phyloP scores from a whole-genome alignment of 352 stramenopile genomes.

The Phytophthora quininea region DNA sequence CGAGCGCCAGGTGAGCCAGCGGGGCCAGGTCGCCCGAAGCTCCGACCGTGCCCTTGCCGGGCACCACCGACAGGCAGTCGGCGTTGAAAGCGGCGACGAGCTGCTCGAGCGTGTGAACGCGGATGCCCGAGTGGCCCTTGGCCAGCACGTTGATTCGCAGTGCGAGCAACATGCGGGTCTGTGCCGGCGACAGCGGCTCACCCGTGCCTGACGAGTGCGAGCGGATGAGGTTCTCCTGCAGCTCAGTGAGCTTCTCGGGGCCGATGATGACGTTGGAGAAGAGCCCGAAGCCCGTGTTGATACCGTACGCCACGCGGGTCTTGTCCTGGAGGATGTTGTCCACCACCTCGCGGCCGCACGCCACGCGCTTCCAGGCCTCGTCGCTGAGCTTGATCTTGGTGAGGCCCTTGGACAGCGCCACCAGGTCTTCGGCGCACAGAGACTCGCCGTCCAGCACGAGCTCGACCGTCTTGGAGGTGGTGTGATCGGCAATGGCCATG shows the following conservation, averaged over 20 bases:
- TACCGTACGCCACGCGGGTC: slow-evolving; percentile 86
- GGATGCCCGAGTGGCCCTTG: slow-evolving; percentile 89
- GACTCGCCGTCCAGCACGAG: slow-evolving; percentile 74
- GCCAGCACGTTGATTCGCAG: slow-evolving; percentile 90
- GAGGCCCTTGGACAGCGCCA: slow-evolving; percentile 66
- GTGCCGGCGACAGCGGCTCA: slow-evolving; percentile 67
- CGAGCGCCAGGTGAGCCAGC: slow-evolving; percentile 85
- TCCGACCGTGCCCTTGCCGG: slow-evolving; percentile 86
- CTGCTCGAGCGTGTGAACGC: slow-evolving; percentile 76
- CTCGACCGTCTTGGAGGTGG: slow-evolving; percentile 19
- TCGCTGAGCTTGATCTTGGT: slow-evolving; percentile 63
- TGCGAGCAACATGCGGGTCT: slow-evolving; percentile 88
- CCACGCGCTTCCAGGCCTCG: slow-evolving; percentile 80
- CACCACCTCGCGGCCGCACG: slow-evolving; percentile 74
- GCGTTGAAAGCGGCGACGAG: slow-evolving; percentile 86
- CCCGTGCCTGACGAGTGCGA: slow-evolving; percentile 85
- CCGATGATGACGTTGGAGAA: slow-evolving; percentile 92
- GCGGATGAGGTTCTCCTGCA: slow-evolving; percentile 88
- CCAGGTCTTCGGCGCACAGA: slow-evolving; percentile 73
- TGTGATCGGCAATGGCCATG: slow-evolving; percentile 12
- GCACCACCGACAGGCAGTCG: slow-evolving; percentile 87
- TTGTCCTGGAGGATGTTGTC: slow-evolving; percentile 88
- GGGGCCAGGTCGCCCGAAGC: slow-evolving; percentile 88
- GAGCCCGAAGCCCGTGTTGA: slow-evolving; percentile 93
- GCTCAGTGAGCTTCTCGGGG: slow-evolving; percentile 81